Conservation (phyloP, 257 asterid species). For the Fraxinus excelsior region DNA sequence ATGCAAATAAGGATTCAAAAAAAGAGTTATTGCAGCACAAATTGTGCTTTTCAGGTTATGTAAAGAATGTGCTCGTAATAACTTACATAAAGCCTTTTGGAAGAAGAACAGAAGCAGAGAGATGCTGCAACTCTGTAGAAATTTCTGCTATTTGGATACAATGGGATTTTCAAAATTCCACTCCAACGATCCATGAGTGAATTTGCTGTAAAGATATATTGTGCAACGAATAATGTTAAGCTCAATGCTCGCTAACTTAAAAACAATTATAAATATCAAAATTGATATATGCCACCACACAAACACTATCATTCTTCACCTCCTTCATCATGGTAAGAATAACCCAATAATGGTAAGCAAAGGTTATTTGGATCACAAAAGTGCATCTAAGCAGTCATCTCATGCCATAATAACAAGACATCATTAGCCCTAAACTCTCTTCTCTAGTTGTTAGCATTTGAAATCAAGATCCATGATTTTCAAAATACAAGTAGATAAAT, state of each 20-base stretch:
- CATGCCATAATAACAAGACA: not conserved
- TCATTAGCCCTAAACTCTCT: not conserved
- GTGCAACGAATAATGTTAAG: not conserved
- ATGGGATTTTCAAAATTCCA: constrained; percentile 68
- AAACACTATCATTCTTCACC: not conserved
- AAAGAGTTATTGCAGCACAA: not conserved
- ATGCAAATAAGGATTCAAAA: not conserved
- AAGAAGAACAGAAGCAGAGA: constrained; percentile 63
- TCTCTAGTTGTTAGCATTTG: not conserved
- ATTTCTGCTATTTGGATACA: constrained; percentile 53
- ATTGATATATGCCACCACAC: not conserved
- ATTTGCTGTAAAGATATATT: constrained; percentile 22
- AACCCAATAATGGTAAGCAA: not conserved
- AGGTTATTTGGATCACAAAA: not conserved
- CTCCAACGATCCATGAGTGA: constrained; percentile 83
- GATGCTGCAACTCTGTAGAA: constrained; percentile 82
- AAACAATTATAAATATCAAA: not conserved
- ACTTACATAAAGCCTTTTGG: constrained; percentile 63
- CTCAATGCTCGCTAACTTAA: constrained; percentile 14
- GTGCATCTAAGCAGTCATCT: not conserved
- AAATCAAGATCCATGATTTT: not conserved
- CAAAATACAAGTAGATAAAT: not conserved
- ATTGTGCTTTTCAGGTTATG: not conserved
- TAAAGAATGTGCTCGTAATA: constrained; percentile 1
- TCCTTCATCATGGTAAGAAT: not conserved